Conservation (phyloP, 768 basidiomycete species). For the Pluteus cervinus region DNA sequence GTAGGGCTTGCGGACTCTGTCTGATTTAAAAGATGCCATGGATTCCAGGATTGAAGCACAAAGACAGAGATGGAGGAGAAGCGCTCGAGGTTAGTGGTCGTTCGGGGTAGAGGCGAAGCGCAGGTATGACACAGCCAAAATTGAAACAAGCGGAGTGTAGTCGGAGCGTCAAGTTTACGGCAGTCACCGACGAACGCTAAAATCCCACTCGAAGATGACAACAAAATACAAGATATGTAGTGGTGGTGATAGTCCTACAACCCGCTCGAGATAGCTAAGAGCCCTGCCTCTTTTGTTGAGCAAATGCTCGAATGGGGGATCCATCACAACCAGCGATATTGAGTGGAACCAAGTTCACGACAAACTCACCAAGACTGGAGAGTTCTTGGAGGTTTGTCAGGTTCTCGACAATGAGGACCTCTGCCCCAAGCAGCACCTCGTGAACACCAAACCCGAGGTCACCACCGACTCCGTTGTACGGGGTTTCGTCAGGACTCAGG, state of each 20-base stretch:
- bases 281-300: too few species aligned
- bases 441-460: slow-evolving; percentile 48
- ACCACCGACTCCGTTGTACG: slow-evolving; percentile 25
- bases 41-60: not conserved
- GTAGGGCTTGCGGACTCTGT: slow-evolving; percentile 23
- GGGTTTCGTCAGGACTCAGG: slow-evolving; percentile 63
- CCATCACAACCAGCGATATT: slow-evolving; percentile 57
- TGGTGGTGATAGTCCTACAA: too few species aligned
- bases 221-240: too few species aligned
- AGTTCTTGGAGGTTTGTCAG: slow-evolving; percentile 47
- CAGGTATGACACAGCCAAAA: too few species aligned
- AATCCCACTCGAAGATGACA: too few species aligned
- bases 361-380: slow-evolving; percentile 22
- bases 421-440: slow-evolving; percentile 50
- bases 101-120: not conserved
- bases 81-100: slow-evolving; percentile 8
- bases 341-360: slow-evolving; percentile 54
- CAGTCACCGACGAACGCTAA: too few species aligned
- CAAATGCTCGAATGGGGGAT: slow-evolving; percentile 68
- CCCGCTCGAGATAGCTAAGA: too few species aligned
- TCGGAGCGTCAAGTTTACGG: too few species aligned
- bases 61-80: slow-evolving; percentile 5
- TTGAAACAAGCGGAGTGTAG: too few species aligned
- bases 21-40: slow-evolving; percentile 20
- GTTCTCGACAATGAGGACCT: slow-evolving; percentile 68